Evolutionary conservation across 352 stramenopile genomes (phyloP).

Genomic region (Pythium apleroticum): DNA sequence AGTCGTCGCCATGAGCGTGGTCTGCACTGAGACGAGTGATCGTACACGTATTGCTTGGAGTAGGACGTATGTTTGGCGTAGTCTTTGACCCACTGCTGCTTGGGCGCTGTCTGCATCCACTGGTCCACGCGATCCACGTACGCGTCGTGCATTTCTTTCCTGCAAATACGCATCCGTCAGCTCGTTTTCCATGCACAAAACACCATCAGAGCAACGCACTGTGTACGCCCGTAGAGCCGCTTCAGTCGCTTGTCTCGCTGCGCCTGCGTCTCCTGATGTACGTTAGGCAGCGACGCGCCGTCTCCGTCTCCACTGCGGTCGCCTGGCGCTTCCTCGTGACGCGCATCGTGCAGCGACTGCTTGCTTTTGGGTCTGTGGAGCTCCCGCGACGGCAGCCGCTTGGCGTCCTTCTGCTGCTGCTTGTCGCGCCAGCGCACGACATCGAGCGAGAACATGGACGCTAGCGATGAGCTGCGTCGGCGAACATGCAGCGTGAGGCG

Average conservation of each 20-base stretch:
- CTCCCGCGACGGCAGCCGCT: conserved; percentile 10
- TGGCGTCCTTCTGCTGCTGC: conserved; percentile 38
- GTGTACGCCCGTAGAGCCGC: conserved; percentile 19
- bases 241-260: conserved; percentile 14
- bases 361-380: not conserved
- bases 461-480: not conserved
- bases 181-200: not conserved
- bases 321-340: conserved; percentile 24
- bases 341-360: conserved; percentile 22
- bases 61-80: conserved; percentile 57
- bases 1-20: not conserved
- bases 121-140: conserved; percentile 59
- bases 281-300: conserved; percentile 3
- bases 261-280: conserved; percentile 8
- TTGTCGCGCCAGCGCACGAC: conserved; percentile 47
- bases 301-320: not conserved
- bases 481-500: not conserved
- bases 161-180: conserved; percentile 23
- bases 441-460: conserved; percentile 64
- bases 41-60: conserved; percentile 50
- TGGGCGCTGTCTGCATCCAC: conserved; percentile 45
- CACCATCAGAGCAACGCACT: conserved; percentile 10
- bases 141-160: conserved; percentile 65
- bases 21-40: not conserved
- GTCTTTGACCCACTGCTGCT: conserved; percentile 45